Evolutionary conservation across 441 rosid species (phyloP), one percentile per base, ranked within the genome.

Genomic region (Cnidoscolus chayamansa): DNA sequence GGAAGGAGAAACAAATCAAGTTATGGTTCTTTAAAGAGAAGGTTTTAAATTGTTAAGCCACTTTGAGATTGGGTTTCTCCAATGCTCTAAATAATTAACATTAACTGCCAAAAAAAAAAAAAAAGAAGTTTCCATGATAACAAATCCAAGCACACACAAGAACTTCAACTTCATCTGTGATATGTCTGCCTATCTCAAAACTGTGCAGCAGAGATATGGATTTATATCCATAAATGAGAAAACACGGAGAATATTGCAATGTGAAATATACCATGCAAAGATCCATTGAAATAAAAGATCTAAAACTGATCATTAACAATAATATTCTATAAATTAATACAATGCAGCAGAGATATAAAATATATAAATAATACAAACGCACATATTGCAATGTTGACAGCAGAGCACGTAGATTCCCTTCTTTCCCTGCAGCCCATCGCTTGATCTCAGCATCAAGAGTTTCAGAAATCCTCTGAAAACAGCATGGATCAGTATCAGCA

Each of bases 391-490:
- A 50, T 20, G 98, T 92, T 16, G 97, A 89, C 57, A 94, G 84
- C 76, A 94, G 81, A 78, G 97, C 94, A 47, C 96, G 97, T 67
- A 94, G 77, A 81, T 92, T 94, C 76, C 97, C 97, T 78, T 92
- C 97, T 81, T 92, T 94, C 77, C 97, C 98, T 2, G 97, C 89
- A 81, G 97, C 89, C 98, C 97, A 94, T 58, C 97, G 94, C 87
- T 83, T 92, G 83, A 94, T 86, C 90, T 92, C 98, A 76, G 67
- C 78, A 79, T 94, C 97, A 60, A 94, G 77, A 51, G 97, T 85
- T 77, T 84, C 97, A 59, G 88, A 88, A 79, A 92, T 83, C 74
- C 95, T 90, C 98, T 93, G 93, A 67, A 78, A 81, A 78, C 64
- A 73, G 69, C 40, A 32, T 64, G 15, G 40, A 25, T 25, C 25